These are phyloP conservation scores for Trichoderma koningiopsis DNA, from an alignment of 2,329 filamentous ascomycete genomes.

Conservation along the genomic window DNA sequence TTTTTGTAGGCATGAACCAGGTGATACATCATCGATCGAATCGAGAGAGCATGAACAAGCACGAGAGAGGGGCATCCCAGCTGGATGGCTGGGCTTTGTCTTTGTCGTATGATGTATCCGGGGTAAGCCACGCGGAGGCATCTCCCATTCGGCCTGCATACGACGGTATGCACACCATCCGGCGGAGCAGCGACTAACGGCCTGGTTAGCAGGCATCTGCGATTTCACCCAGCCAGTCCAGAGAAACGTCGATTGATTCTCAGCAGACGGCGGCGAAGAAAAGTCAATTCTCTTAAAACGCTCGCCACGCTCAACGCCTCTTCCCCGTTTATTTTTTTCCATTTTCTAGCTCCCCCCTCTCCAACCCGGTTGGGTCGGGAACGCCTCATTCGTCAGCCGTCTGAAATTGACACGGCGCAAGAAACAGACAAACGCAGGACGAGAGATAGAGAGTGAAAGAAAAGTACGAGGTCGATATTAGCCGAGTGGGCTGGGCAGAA, in stretches of 20 bases:
- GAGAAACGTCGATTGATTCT: neutral
- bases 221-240: neutral
- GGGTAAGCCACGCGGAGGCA: constrained; percentile 24
- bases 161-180: constrained; percentile 19
- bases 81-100: constrained; percentile 4
- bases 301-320: constrained; percentile 2
- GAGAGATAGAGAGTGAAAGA: neutral
- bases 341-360: neutral
- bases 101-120: constrained; percentile 23
- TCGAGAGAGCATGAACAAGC: neutral
- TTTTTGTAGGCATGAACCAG: neutral
- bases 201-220: neutral
- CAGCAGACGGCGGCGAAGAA: neutral
- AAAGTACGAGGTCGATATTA: neutral
- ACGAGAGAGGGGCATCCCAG: constrained; percentile 1
- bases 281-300: constrained; percentile 11
- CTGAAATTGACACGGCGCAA: neutral
- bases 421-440: neutral
- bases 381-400: constrained; percentile 18
- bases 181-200: neutral
- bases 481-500: constrained; percentile 8
- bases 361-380: neutral
- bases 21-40: constrained; percentile 10
- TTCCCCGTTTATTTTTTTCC: neutral
- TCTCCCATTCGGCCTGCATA: constrained; percentile 11